Evolutionary conservation across 306 rosid genomes (phyloP), one percentile per base, ranked within the genome.

Genomic region (Potentilla sterilis): DNA sequence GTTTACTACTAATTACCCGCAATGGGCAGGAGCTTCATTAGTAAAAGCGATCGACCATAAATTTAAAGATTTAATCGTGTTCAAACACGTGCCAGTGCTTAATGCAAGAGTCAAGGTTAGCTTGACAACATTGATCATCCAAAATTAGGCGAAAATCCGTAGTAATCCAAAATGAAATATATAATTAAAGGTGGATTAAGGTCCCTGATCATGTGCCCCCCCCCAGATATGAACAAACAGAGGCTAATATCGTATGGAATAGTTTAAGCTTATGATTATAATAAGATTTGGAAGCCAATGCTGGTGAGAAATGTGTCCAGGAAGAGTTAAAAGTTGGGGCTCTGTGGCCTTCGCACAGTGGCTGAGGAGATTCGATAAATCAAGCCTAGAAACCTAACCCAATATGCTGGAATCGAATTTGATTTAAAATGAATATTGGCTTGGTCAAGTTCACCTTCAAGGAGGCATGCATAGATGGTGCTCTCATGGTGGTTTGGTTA

Each of bases 301-400:
- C 19, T 54, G 35, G 57, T 12, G 55, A 70, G 77, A 64, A 41
- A 80, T 48, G 86, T 81, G 92, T 85, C 87, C 59, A 1, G 82
- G 21, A 77, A 14, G 67, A 63, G 69, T 54, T 67, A 67, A 55
- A 37, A 69, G 62, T 18, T 5, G n/a, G n/a, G 79, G 68, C 7
- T 52, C 32, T 49, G 88, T 88, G 88, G 77, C 85, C 57, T 70
- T 55, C 80, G 68, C 40, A 41, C 66, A 61, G 46, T 48, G 80
- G 81, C 55, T 69, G 2, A 1, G 38, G 70, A 70, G 87, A 89
- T 91, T 81, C 78, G 55, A 76, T n/a, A 68, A 58, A 86, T 89
- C 90, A 48, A 65, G 75, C 88, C 82, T 62, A 47, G 35, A 49
- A 34, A 91, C 93, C 92, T 86, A 87, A 84, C 81, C 88, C 83